A percentile compares a stretch with the other conserved stretches of the same genome.
Evolutionary conservation across 148 eudicot species (phyloP).

Genomic region (Agrostemma githago): DNA sequence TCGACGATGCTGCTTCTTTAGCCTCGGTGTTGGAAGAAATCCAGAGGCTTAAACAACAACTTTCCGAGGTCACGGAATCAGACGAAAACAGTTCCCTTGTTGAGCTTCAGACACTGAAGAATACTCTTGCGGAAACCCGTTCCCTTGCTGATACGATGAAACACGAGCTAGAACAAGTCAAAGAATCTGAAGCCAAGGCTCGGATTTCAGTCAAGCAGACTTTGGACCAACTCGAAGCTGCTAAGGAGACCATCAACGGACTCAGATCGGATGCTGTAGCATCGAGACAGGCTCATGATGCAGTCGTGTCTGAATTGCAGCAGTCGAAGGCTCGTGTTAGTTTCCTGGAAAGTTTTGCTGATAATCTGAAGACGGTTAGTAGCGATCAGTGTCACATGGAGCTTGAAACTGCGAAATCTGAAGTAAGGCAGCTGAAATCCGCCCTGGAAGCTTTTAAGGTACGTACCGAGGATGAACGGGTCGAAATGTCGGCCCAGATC

Average conservation of each 20-base stretch:
- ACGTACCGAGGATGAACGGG: conserved; percentile 50
- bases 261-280: conserved; percentile 39
- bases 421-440: conserved; percentile 42
- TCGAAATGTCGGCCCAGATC: conserved; percentile 33
- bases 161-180: conserved; percentile 44
- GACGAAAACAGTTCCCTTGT: conserved; percentile 26
- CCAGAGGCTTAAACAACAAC: conserved; percentile 47
- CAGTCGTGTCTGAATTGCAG: conserved; percentile 47
- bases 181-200: conserved; percentile 63
- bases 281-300: conserved; percentile 39
- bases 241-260: conserved; percentile 52
- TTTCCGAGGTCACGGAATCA: conserved; percentile 40
- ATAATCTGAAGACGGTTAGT: conserved; percentile 10
- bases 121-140: conserved; percentile 47
- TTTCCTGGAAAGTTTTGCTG: conserved; percentile 54
- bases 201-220: conserved; percentile 51
- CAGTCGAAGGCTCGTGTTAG: conserved; percentile 48
- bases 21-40: conserved; percentile 55
- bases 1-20: conserved; percentile 40
- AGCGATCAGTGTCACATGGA: conserved; percentile 36
- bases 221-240: conserved; percentile 61
- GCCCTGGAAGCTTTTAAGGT: conserved; percentile 51
- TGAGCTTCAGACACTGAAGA: conserved; percentile 50
- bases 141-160: conserved; percentile 55
- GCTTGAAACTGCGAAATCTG: conserved; percentile 37